Evolutionary conservation across 306 rosid species (phyloP), one percentile per base, ranked within the genome.

Genomic region (Quillaja saponaria): DNA sequence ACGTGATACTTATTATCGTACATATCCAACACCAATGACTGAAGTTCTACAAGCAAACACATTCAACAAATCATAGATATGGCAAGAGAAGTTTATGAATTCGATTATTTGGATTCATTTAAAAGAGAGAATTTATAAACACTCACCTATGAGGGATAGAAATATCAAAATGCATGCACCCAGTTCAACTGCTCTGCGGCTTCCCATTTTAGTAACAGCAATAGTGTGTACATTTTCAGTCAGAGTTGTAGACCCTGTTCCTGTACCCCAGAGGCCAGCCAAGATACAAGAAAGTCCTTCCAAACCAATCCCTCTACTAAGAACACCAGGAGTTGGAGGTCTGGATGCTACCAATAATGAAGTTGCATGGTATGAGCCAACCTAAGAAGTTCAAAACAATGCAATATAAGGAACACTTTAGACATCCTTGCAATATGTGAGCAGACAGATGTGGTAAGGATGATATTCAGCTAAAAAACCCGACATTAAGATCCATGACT

Each of bases 201-300:
- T 94, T 81, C 99, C 99, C 97, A 94, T 89, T 90, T 87, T 94
- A 50, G 99, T 89, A 61, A 89, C 97, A 34, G 99, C 99, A 78
- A 94, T 81, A 44, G 99, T 94, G 67, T 94, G 99, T 40, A 89
- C 85, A 68, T 94, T 94, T 83, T 94, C 99, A 15, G 99, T 89
- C 66, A 94, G 74, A 56, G 97, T 89, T 40, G 94, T 76, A 46
- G 95, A 94, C 16, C 95, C 99, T 8, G 95, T 85, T 80, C 97
- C 99, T 49, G 97, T 87, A 57, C 99, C 99, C 99, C 99, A 94
- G 18, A 94, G 82, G 75, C 89, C 99, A 74, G 97, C 99, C 94
- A 94, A 55, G 76, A 94, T 70, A 68, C 99, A 81, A 34, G 95
- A 59, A 73, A 94, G 84, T 66, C 99, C 97, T 78, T 94, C 99